Percentiles rank a stretch among this genome's conserved stretches.
Conservation (phyloP, 768 basidiomycete species). For the Tephrocybe sp. region DNA sequence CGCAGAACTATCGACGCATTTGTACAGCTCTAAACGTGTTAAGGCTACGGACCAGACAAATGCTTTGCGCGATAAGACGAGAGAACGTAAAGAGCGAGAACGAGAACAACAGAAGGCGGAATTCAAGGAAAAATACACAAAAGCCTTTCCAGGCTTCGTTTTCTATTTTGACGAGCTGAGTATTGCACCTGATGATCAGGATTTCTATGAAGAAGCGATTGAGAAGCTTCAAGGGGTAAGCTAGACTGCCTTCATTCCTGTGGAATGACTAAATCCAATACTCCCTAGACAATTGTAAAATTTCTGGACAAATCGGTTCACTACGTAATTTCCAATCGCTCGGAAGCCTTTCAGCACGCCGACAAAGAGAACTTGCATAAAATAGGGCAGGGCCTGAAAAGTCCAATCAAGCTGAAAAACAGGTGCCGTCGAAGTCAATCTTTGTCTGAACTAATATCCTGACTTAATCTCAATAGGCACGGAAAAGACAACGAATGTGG, state of each 20-base stretch:
- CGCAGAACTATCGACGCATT: conserved; percentile 24
- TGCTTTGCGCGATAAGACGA: conserved; percentile 32
- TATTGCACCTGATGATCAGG: conserved; percentile 40
- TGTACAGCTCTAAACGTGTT: conserved; percentile 38
- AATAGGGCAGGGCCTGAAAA: conserved; percentile 40
- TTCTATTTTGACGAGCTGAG: conserved; percentile 79
- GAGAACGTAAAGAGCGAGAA: conserved; percentile 46
- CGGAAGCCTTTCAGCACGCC: conserved; percentile 26
- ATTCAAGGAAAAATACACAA: conserved; percentile 81
- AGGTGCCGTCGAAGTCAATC: conserved; percentile 38
- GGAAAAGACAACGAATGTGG: conserved; percentile 11
- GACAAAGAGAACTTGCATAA: conserved; percentile 70
- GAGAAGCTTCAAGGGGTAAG: conserved; percentile 75
- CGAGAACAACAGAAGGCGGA: conserved; percentile 59
- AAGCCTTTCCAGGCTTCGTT: conserved; percentile 78
- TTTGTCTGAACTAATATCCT: background rate
- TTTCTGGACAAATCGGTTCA: conserved; percentile 89
- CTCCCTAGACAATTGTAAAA: conserved; percentile 67
- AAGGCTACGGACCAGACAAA: conserved; percentile 28
- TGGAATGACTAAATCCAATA: background rate
- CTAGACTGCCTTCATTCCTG: conserved; percentile 16
- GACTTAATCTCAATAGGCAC: conserved; percentile 1
- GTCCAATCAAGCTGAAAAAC: conserved; percentile 61
- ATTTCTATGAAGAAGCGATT: conserved; percentile 54
- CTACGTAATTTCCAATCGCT: conserved; percentile 79